Conservation (phyloP, 495 filamentous ascomycete species). For the Aspergillus nanangensis region DNA sequence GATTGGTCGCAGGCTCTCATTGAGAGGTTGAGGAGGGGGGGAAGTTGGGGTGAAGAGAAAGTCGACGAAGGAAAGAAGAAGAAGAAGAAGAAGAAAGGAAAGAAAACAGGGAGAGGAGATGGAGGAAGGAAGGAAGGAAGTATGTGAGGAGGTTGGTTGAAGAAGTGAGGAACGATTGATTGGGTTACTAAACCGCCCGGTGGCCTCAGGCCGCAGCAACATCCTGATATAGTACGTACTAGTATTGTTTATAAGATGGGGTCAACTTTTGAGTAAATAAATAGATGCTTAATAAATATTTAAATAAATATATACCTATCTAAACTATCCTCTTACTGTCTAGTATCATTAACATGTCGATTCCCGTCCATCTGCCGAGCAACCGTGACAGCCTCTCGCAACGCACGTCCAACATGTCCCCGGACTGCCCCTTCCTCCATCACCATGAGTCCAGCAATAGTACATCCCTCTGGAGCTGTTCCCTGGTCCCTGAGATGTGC, state of each 20-base stretch:
- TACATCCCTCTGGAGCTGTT: slow-evolving; percentile 39
- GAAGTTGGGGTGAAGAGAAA: neutral
- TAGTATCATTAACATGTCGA: neutral
- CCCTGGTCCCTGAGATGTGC: slow-evolving; percentile 35
- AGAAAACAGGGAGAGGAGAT: slow-evolving; percentile 6
- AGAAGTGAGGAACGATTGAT: slow-evolving; percentile 1
- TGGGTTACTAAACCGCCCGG: neutral
- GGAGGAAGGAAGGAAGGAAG: slow-evolving; percentile 3
- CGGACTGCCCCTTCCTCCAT: slow-evolving; percentile 39
- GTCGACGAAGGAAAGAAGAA: neutral
- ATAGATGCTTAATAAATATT: no score
- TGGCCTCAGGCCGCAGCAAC: no score
- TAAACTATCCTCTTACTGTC: no score
- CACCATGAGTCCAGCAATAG: slow-evolving; percentile 41
- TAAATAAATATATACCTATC: no score
- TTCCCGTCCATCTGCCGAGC: neutral
- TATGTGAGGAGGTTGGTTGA: slow-evolving; percentile 3
- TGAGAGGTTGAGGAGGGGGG: no score
- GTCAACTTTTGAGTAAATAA: no score
- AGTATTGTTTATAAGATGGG: no score
- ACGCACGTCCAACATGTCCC: slow-evolving; percentile 32
- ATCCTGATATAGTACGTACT: no score
- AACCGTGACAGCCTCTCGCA: slow-evolving; percentile 32
- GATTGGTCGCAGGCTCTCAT: neutral
- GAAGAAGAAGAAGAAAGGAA: no score